A percentile compares a stretch with the other conserved stretches of the same genome.
phyloP scores from a whole-genome alignment of 2,329 filamentous ascomycete species.

The Ceratocystis huliohia region DNA sequence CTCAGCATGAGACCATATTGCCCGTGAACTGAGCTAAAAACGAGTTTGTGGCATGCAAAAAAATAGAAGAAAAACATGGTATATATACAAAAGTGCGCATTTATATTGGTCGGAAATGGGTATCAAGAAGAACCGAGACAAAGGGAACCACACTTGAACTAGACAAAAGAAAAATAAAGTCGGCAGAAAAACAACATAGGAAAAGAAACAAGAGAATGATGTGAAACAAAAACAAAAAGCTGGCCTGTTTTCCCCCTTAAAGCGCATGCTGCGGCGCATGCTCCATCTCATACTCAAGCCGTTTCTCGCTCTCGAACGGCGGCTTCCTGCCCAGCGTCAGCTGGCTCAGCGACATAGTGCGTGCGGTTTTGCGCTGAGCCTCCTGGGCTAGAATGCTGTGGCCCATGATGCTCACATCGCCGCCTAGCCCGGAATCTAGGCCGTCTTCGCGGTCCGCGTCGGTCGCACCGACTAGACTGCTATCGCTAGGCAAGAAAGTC shows the following conservation, averaged over 20 bases:
- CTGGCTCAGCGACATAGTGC: constrained; percentile 52
- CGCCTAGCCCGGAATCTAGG: background rate
- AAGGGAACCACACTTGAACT: background rate
- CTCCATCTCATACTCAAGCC: constrained; percentile 23
- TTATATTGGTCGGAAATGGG: constrained; percentile 10
- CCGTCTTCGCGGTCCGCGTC: constrained; percentile 23
- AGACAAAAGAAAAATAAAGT: background rate
- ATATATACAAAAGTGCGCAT: too few species aligned
- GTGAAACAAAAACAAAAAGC: background rate
- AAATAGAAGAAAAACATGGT: too few species aligned
- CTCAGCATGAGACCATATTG: background rate
- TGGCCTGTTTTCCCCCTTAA: constrained; percentile 2
- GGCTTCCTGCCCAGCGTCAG: constrained; percentile 37
- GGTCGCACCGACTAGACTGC: background rate
- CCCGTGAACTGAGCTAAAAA: too few species aligned
- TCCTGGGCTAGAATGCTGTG: background rate
- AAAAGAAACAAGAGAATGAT: background rate
- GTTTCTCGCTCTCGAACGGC: constrained; percentile 10
- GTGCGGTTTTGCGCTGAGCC: constrained; percentile 41
- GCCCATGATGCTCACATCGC: background rate
- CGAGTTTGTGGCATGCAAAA: too few species aligned
- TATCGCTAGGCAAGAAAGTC: constrained; percentile 17
- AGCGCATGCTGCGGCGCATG: constrained; percentile 22
- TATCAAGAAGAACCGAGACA: background rate
- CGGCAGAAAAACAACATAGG: constrained; percentile 4